Percentiles rank a stretch among this genome's conserved stretches.
Conservation (phyloP, 2,329 filamentous ascomycete species). For the Pyrenochaeta sp. region DNA sequence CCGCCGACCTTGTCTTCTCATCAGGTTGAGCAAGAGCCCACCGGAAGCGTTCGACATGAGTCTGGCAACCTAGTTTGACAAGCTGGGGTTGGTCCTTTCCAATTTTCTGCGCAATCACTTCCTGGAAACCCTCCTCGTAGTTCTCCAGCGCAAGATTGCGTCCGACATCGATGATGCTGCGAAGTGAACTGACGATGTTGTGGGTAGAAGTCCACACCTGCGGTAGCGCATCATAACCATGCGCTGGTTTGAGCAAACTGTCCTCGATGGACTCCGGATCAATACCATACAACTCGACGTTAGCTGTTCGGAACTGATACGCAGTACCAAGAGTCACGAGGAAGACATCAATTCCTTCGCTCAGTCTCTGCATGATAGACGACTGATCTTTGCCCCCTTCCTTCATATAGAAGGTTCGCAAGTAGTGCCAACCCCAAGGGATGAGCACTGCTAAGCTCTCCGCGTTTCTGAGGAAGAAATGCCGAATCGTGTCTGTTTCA, state of each 20-base stretch:
- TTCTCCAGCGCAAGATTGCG: constrained; percentile 50
- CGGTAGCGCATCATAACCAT: constrained; percentile 72
- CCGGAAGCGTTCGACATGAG: constrained; percentile 65
- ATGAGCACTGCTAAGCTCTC: constrained; percentile 76
- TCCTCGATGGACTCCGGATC: constrained; percentile 66
- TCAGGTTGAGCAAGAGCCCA: constrained; percentile 65
- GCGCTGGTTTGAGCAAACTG: constrained; percentile 51
- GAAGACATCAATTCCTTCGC: constrained; percentile 79
- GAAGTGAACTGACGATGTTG: constrained; percentile 51
- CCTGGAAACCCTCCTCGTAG: constrained; percentile 46
- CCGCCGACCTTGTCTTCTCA: constrained; percentile 57
- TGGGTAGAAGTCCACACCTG: constrained; percentile 85
- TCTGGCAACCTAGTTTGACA: constrained; percentile 65
- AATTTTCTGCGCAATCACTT: constrained; percentile 55
- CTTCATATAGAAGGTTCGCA: constrained; percentile 78
- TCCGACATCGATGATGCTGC: constrained; percentile 50
- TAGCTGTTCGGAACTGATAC: constrained; percentile 74
- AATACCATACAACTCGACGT: constrained; percentile 76
- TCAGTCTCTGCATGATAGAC: constrained; percentile 54
- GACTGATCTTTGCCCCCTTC: constrained; percentile 66
- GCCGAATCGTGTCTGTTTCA: constrained; percentile 81
- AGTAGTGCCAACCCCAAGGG: constrained; percentile 71
- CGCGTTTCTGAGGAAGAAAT: constrained; percentile 77
- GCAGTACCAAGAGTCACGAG: constrained; percentile 68
- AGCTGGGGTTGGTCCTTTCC: constrained; percentile 55